These are phyloP conservation scores for Coemansia nantahalensis DNA, from an alignment of 192 early-diverging fungal species.

Conservation along the genomic window DNA sequence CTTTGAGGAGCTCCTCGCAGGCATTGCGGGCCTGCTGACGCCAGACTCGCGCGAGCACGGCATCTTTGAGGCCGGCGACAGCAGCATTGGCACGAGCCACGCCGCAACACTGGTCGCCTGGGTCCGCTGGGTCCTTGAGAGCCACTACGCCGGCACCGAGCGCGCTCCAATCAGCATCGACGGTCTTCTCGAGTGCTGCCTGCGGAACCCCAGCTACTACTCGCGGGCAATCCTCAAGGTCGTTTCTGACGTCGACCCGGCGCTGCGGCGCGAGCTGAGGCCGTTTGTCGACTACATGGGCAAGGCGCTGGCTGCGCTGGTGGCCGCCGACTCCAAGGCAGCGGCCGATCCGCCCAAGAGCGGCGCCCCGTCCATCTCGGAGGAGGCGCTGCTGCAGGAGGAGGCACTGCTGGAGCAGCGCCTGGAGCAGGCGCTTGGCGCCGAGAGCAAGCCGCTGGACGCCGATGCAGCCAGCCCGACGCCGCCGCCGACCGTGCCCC, in stretches of 20 bases:
- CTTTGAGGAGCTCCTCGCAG: slow-evolving; percentile 40
- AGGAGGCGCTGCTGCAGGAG: slow-evolving; percentile 24
- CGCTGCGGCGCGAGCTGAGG: slow-evolving; percentile 32
- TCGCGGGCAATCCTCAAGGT: slow-evolving; percentile 40
- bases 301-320: slow-evolving; percentile 45
- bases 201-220: slow-evolving; percentile 60
- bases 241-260: slow-evolving; percentile 23
- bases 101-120: slow-evolving; percentile 59
- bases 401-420: slow-evolving; percentile 32
- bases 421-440: slow-evolving; percentile 17
- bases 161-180: slow-evolving; percentile 36
- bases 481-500: no score
- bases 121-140: slow-evolving; percentile 54
- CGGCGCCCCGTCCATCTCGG: not conserved
- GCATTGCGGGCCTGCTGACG: slow-evolving; percentile 23
- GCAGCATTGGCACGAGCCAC: slow-evolving; percentile 44
- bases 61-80: slow-evolving; percentile 27
- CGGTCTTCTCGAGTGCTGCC: slow-evolving; percentile 58
- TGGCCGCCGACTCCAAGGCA: slow-evolving; percentile 19
- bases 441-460: not conserved
- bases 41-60: slow-evolving; percentile 18
- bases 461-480: not conserved
- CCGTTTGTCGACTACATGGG: slow-evolving; percentile 53
- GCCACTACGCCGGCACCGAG: slow-evolving; percentile 14
- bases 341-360: not conserved